Conservation (phyloP, 2,329 filamentous ascomycete genomes). For the Niveomyces coronatus region DNA sequence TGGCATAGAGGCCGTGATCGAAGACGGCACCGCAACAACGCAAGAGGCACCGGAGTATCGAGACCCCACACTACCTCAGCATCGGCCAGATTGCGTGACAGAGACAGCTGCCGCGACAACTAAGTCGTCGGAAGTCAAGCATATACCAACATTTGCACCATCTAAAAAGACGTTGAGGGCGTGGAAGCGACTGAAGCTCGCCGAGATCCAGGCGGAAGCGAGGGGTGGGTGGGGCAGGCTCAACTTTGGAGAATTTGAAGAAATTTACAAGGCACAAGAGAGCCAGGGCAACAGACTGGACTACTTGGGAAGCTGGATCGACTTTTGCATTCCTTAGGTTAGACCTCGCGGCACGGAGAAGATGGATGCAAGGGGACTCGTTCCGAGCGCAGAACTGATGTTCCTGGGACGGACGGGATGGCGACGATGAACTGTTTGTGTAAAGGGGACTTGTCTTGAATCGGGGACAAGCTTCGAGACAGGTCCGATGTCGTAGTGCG, state of each 20-base stretch:
- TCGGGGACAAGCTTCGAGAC: too few species aligned
- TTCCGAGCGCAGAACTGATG: too few species aligned
- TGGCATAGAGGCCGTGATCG: slow-evolving; percentile 6
- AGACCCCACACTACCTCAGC: slow-evolving; percentile 60
- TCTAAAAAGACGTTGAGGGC: slow-evolving; percentile 26
- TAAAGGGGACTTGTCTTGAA: too few species aligned
- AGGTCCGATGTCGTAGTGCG: too few species aligned
- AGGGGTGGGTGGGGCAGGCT: slow-evolving; percentile 75
- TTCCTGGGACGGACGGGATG: too few species aligned
- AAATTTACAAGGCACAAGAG: slow-evolving; percentile 58
- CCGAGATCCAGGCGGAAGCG: slow-evolving; percentile 57
- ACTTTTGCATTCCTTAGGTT: slow-evolving; percentile 56
- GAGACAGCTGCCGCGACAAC: background rate
- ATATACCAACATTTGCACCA: slow-evolving; percentile 13
- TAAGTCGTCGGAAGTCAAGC: background rate
- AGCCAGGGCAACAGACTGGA: slow-evolving; percentile 55
- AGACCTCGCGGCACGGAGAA: background rate
- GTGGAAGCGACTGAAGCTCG: slow-evolving; percentile 49
- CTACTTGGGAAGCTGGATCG: slow-evolving; percentile 86
- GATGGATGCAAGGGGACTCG: too few species aligned
- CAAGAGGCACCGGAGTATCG: slow-evolving; percentile 21
- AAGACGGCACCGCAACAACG: slow-evolving; percentile 11
- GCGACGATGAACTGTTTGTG: too few species aligned
- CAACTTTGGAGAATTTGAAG: slow-evolving; percentile 69
- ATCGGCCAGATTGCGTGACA: slow-evolving; percentile 44